Evolutionary conservation across 1,139 yeast species (phyloP).

Genomic region (Suhomyces bribrorum): DNA sequence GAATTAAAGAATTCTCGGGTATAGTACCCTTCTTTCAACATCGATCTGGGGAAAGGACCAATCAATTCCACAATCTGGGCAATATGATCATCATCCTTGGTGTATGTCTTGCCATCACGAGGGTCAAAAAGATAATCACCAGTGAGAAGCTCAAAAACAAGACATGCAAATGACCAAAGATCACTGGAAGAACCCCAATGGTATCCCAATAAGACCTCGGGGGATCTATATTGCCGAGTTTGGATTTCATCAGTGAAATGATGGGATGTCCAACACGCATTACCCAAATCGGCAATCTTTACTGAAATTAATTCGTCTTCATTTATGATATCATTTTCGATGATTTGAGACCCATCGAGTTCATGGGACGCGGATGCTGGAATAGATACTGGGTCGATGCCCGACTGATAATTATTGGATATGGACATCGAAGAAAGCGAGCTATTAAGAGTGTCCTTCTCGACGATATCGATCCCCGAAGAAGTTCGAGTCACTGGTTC

Average conservation of each 20-base stretch:
- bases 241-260: constrained; percentile 55
- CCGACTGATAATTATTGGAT: constrained; percentile 24
- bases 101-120: constrained; percentile 46
- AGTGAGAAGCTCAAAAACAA: constrained; percentile 47
- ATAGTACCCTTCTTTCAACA: constrained; percentile 46
- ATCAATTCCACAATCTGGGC: constrained; percentile 51
- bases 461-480: constrained; percentile 10
- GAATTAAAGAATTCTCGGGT: constrained; percentile 46
- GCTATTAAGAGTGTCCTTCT: constrained; percentile 32
- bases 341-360: constrained; percentile 6
- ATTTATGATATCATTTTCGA: constrained; percentile 29
- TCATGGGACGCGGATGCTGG: constrained; percentile 19
- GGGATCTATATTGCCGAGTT: constrained; percentile 51
- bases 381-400: constrained; percentile 27
- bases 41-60: constrained; percentile 45
- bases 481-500: constrained; percentile 13
- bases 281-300: constrained; percentile 53
- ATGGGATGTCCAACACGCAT: constrained; percentile 52
- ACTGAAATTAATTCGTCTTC: constrained; percentile 51
- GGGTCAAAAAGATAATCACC: constrained; percentile 54
- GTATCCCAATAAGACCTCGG: constrained; percentile 49
- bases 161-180: constrained; percentile 51
- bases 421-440: constrained; percentile 49
- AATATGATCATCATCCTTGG: constrained; percentile 52
- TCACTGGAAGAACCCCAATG: constrained; percentile 55